Base-by-base conservation (phyloP, 2,329 filamentous ascomycete genomes). In the Neobulgaria alba region DNA sequence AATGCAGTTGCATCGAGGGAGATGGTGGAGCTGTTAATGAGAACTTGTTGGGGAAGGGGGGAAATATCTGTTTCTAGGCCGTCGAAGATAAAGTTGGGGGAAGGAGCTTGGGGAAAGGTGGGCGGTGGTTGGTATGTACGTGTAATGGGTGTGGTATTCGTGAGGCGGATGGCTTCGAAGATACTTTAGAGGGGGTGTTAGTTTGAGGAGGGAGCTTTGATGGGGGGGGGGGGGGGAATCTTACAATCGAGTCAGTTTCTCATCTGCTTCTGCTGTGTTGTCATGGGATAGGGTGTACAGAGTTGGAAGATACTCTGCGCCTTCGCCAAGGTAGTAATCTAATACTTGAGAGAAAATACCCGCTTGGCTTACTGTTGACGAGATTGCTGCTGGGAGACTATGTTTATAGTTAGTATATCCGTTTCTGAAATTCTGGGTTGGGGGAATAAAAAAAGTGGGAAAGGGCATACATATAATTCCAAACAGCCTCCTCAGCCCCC, bases 271-370 rank as follows among this genome's bases (percentile, higher is more conserved):
- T 1, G 65, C 65, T 0, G 71, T 65, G 3, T 76, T 67, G 29
- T 71, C 57, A 23, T 68, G 63, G 19, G 85, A 75, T 12, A 83
- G 64, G 14, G 64, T 64, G 50, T 80, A 71, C 40, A 89, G 69
- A 32, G 78, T 73, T 0, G 73, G 65, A 1, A 83, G 60, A 53
- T 86, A 67, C 10, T 64, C 50, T 40, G 67, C 61, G 50, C 76
- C 73, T 21, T 72, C 62, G 0, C 74, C 72, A 4, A 88, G 69
- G 56, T 83, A 88, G 63, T 75, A 87, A 57, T 88, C 82, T 14
- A 87, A 67, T 2, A 82, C 70, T 63, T 85, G 80, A 1, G 80
- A 76, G 56, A 88, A 86, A 53, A 82, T 67, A 54, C 84, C 75
- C 2, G 75, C 78, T 57, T 88, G 81, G 52, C 77, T 84, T 1